phyloP scores from a whole-genome alignment of 2,329 filamentous ascomycete genomes.

The Aureobasidium subglaciale region DNA sequence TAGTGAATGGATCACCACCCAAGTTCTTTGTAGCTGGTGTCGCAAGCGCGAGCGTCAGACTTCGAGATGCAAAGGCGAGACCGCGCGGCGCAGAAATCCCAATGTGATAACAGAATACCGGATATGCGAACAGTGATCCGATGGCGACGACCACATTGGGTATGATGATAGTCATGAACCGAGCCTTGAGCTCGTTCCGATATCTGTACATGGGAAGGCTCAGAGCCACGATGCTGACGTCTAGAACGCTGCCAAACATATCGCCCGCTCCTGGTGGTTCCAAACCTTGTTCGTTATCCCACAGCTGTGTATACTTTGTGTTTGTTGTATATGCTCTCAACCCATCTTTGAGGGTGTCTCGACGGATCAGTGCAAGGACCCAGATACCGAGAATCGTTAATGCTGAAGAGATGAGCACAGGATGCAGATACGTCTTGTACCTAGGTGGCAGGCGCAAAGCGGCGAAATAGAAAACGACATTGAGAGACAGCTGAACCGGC shows the following conservation, averaged over 20 bases:
- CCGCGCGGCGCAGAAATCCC: constrained; percentile 48
- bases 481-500: constrained; percentile 40
- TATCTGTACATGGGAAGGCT: constrained; percentile 57
- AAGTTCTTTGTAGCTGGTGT: constrained; percentile 51
- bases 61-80: constrained; percentile 51
- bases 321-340: constrained; percentile 47
- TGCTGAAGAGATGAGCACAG: constrained; percentile 50
- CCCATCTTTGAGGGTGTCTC: constrained; percentile 35
- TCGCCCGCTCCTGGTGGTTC: constrained; percentile 49
- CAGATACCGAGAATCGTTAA: constrained; percentile 48
- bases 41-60: constrained; percentile 54
- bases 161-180: constrained; percentile 46
- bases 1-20: constrained; percentile 50
- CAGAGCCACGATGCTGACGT: constrained; percentile 53
- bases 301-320: constrained; percentile 47
- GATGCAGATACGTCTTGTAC: constrained; percentile 50
- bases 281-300: constrained; percentile 32
- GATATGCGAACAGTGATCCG: constrained; percentile 51
- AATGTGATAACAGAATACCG: constrained; percentile 46
- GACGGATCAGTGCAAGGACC: constrained; percentile 43
- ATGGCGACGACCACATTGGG: constrained; percentile 48
- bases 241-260: constrained; percentile 47
- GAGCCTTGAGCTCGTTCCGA: constrained; percentile 44
- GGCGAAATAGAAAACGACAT: constrained; percentile 46
- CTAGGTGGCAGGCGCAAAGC: constrained; percentile 43